Evolutionary conservation across 805 yeast genomes (phyloP), one percentile per base, ranked within the genome.

Genomic region (Nakazawaea molendinolei): DNA sequence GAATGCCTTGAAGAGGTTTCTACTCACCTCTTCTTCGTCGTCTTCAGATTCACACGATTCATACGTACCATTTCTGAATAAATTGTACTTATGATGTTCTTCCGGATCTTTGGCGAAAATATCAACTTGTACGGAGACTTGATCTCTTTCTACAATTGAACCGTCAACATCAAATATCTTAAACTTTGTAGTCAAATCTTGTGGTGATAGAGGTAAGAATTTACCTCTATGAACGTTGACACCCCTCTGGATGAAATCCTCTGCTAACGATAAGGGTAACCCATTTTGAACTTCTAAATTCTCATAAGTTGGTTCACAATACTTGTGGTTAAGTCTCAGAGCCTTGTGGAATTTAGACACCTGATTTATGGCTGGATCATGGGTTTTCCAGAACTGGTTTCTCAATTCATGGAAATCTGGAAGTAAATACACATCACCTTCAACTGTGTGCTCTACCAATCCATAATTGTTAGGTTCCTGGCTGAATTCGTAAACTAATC

Each of bases 381-480:
- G 38, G 21, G 67, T 54, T 8, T 60, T 48, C 6, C 60, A 50
- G 39, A 69, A 69, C 46, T 72, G 77, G 2, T 53, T 44, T 44
- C 62, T 65, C 32, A 73, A 61, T 13, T 61, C 47, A 14, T 58
- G 43, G 42, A 62, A 74, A 44, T 74, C 80, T 4, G 58, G 51
- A 31, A 68, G 51, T 4, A 74, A 39, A 21, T 58, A 56, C 8
- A 63, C 65, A 44, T 69, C 60, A 1, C 74, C 74, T 34, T 59
- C 54, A 3, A 52, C 49, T 30, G 56, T 58, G 18, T 68, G 49
- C 33, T 70, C 68, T 1, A 85, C 87, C 24, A 86, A 58, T 1
- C 95, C 95, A 55, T 85, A 85, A 45, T 79, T 76, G 54, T 86
- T 85, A 6, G 78, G 71, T 48, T 81, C 95, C 50, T 83, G 86